phyloP scores from a whole-genome alignment of 441 rosid species.

The Adansonia gregorii region DNA sequence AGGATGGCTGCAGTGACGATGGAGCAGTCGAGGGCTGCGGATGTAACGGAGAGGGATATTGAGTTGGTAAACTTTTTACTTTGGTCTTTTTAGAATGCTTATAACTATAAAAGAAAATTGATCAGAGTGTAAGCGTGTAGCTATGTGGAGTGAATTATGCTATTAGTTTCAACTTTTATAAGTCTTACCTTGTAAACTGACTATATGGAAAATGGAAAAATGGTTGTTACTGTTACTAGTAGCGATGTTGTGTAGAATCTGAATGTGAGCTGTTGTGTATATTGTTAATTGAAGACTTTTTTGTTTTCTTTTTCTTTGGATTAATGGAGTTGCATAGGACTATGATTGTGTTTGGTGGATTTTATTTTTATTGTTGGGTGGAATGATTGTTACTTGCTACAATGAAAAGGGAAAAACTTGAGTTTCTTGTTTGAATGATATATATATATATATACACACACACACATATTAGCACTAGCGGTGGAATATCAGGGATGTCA shows the following conservation, averaged over 20 bases:
- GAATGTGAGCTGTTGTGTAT: background rate
- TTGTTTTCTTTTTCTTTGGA: background rate
- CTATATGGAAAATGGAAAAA: background rate
- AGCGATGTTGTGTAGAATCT: background rate
- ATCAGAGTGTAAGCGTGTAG: background rate
- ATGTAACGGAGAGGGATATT: constrained; percentile 62
- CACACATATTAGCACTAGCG: background rate
- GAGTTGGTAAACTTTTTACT: constrained; percentile 53
- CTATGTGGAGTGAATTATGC: background rate
- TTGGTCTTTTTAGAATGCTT: background rate
- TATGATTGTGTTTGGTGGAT: constrained; percentile 8
- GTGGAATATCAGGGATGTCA: background rate
- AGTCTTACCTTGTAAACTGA: constrained; percentile 1
- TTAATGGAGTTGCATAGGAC: background rate
- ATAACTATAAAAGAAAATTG: background rate
- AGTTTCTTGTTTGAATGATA: background rate
- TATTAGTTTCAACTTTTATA: background rate
- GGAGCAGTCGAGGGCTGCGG: constrained; percentile 43
- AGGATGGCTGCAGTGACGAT: constrained; percentile 45
- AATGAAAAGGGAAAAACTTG: background rate
- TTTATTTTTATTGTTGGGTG: background rate
- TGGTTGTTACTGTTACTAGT: background rate
- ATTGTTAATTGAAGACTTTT: background rate
- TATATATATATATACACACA: background rate
- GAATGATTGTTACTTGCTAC: constrained; percentile 6